Evolutionary conservation across 148 eudicot genomes (phyloP).

Genomic region (Vaccinium corymbosum): DNA sequence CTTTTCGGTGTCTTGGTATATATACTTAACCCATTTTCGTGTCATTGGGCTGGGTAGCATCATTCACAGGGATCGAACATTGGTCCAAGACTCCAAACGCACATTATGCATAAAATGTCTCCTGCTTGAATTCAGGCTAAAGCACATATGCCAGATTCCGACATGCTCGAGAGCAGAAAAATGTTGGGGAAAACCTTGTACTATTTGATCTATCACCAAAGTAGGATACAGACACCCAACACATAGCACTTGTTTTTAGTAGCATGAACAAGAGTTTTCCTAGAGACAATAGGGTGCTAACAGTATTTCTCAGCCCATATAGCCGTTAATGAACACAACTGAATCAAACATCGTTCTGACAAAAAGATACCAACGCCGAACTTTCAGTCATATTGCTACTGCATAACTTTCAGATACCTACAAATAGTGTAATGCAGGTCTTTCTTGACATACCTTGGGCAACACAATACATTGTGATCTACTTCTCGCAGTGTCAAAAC

Average conservation of each 20-base stretch:
- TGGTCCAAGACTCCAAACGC: neutral
- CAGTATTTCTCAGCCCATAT: neutral
- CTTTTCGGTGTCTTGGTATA: neutral
- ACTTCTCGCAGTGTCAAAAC: constrained; percentile 77
- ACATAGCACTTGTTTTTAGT: neutral
- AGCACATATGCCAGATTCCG: neutral
- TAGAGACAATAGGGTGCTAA: neutral
- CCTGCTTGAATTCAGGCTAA: neutral
- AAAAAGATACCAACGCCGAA: neutral
- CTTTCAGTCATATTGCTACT: neutral
- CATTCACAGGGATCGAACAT: neutral
- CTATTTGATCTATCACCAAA: neutral
- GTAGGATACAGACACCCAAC: neutral
- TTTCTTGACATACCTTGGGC: constrained; percentile 45
- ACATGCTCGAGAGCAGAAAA: neutral
- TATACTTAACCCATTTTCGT: neutral
- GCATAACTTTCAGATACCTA: neutral
- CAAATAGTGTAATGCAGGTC: neutral
- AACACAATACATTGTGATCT: constrained; percentile 80
- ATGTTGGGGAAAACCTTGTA: neutral
- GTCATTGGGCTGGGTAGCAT: neutral
- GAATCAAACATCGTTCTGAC: neutral
- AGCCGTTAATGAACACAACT: neutral
- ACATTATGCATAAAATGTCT: neutral
- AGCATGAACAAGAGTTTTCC: neutral